Evolutionary conservation across 2,329 filamentous ascomycete species (phyloP).

Genomic region (Sporothrix phasma): DNA sequence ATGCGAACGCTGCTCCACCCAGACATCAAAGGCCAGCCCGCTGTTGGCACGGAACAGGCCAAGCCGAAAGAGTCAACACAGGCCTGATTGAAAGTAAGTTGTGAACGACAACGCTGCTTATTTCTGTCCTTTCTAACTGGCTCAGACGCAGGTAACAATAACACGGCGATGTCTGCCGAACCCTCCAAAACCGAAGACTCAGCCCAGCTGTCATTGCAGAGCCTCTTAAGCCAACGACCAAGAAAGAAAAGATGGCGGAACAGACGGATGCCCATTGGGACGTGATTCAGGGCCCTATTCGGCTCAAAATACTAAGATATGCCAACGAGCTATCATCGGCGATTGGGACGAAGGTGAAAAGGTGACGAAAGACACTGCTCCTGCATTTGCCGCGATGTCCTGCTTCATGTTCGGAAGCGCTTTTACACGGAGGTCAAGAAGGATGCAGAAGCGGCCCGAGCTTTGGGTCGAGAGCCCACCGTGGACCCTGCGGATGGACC

Average conservation of each 20-base stretch:
- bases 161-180: not conserved
- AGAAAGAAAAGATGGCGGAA: slow-evolving; percentile 33
- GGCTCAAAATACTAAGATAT: slow-evolving; percentile 52
- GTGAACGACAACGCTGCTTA: not conserved
- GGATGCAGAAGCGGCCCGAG: slow-evolving; percentile 38
- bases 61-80: not conserved
- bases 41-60: not conserved
- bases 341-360: slow-evolving; percentile 55
- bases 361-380: slow-evolving; percentile 52
- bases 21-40: not conserved
- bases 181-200: not conserved
- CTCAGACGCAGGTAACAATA: not conserved
- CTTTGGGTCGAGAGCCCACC: slow-evolving; percentile 35
- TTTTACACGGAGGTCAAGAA: slow-evolving; percentile 54
- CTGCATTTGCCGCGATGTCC: slow-evolving; percentile 63
- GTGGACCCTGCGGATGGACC: slow-evolving; percentile 43
- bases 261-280: slow-evolving; percentile 61
- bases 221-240: not conserved
- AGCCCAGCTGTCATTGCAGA: not conserved
- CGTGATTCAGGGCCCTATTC: slow-evolving; percentile 56
- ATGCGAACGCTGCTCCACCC: slow-evolving; percentile 27
- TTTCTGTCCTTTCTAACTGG: not conserved
- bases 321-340: slow-evolving; percentile 61
- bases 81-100: not conserved
- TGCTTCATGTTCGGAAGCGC: slow-evolving; percentile 55